These are phyloP conservation scores for Monosporascus cannonballus DNA, from an alignment of 2,329 filamentous ascomycete species.

Conservation along the genomic window DNA sequence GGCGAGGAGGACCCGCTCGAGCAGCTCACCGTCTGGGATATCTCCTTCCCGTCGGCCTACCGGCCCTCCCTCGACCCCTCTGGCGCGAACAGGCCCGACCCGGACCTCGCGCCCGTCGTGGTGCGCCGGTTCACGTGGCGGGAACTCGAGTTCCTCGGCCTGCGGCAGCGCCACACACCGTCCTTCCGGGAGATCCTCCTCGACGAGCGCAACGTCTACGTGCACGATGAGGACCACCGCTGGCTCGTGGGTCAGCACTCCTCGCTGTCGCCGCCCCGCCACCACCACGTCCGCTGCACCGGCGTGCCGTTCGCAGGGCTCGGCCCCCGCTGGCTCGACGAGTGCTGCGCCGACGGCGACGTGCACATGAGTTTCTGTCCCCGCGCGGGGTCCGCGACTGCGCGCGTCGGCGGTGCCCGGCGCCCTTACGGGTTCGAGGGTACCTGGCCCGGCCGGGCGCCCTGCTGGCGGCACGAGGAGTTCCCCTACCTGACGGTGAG, in stretches of 20 bases:
- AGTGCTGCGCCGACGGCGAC: slow-evolving; percentile 37
- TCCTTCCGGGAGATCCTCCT: slow-evolving; percentile 44
- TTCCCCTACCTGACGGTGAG: slow-evolving; percentile 45
- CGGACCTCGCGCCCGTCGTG: slow-evolving; percentile 33
- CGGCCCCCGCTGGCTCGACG: slow-evolving; percentile 45
- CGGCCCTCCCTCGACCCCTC: slow-evolving; percentile 44
- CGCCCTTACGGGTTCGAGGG: background rate
- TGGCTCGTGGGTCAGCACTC: slow-evolving; percentile 42
- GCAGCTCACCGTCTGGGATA: slow-evolving; percentile 53
- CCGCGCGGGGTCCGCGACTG: slow-evolving; percentile 11
- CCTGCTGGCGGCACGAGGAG: slow-evolving; percentile 50
- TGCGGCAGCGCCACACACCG: slow-evolving; percentile 47
- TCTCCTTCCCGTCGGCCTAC: slow-evolving; percentile 42
- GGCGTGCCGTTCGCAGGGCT: slow-evolving; percentile 45
- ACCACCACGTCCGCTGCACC: slow-evolving; percentile 41
- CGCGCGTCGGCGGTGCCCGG: too few species aligned
- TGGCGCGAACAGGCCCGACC: slow-evolving; percentile 29
- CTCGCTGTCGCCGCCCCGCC: slow-evolving; percentile 31
- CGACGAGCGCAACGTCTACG: slow-evolving; percentile 44
- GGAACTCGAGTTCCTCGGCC: slow-evolving; percentile 45
- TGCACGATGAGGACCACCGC: slow-evolving; percentile 50
- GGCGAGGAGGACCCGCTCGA: slow-evolving; percentile 52
- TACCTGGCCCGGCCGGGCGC: slow-evolving; percentile 28
- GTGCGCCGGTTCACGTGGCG: slow-evolving; percentile 43
- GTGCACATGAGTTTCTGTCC: slow-evolving; percentile 36